phyloP scores from a whole-genome alignment of 2,329 filamentous ascomycete species.

The Pseudogymnoascus sp. region DNA sequence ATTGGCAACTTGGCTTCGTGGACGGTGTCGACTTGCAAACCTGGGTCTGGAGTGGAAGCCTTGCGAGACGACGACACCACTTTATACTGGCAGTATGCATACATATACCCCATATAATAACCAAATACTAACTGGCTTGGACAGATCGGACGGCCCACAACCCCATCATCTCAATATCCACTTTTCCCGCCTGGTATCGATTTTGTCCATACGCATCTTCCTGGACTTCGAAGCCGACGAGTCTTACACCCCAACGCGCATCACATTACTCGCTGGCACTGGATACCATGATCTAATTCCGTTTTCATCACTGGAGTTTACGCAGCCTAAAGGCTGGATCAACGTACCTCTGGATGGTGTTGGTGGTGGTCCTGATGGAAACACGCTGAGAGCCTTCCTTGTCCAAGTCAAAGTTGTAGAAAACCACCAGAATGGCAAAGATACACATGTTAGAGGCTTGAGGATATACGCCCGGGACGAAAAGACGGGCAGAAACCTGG shows the following conservation, averaged over 20 bases:
- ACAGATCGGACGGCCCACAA: slow-evolving; percentile 72
- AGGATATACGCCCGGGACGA: slow-evolving; percentile 61
- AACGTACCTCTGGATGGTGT: slow-evolving; percentile 66
- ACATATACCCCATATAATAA: neutral
- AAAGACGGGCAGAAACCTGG: slow-evolving; percentile 15
- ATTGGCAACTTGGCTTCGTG: slow-evolving; percentile 78
- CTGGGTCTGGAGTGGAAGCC: slow-evolving; percentile 69
- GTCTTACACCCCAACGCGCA: slow-evolving; percentile 91
- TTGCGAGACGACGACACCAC: slow-evolving; percentile 65
- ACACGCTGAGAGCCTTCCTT: slow-evolving; percentile 77
- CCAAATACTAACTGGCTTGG: slow-evolving; percentile 1
- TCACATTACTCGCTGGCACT: slow-evolving; percentile 80
- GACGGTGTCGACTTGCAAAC: slow-evolving; percentile 75
- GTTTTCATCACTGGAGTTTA: slow-evolving; percentile 72
- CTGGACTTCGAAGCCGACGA: slow-evolving; percentile 91
- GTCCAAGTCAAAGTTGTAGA: slow-evolving; percentile 86
- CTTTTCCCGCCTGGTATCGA: slow-evolving; percentile 75
- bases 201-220: slow-evolving; percentile 68
- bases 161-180: slow-evolving; percentile 77
- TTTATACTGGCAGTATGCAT: slow-evolving; percentile 68
- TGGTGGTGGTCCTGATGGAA: slow-evolving; percentile 50
- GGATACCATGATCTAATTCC: slow-evolving; percentile 86
- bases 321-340: slow-evolving; percentile 80
- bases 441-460: slow-evolving; percentile 91
- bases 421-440: slow-evolving; percentile 98